phyloP scores from a whole-genome alignment of 2,329 filamentous ascomycete genomes.

The Trichophyton mentagrophytes region DNA sequence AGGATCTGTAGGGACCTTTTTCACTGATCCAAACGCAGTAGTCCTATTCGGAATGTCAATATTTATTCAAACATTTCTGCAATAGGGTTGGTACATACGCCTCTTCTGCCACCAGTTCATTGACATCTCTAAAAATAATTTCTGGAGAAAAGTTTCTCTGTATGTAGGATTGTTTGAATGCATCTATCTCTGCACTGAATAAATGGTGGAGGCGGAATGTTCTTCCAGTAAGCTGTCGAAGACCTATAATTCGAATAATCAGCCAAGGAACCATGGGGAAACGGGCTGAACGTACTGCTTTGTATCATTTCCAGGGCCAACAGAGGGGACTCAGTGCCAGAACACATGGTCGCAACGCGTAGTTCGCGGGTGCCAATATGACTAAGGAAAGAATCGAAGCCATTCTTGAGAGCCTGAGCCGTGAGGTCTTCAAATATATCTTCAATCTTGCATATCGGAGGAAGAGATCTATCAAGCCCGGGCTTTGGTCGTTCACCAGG shows the following conservation, averaged over 20 bases:
- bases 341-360: conserved; percentile 59
- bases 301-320: conserved; percentile 49
- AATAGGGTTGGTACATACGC: conserved; percentile 31
- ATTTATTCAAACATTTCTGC: neutral
- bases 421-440: conserved; percentile 42
- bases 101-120: conserved; percentile 38
- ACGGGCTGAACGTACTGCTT: conserved; percentile 26
- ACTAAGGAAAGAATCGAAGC: conserved; percentile 25
- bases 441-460: conserved; percentile 35
- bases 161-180: conserved; percentile 53
- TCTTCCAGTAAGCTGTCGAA: conserved; percentile 21
- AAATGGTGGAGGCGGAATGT: conserved; percentile 41
- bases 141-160: conserved; percentile 44
- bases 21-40: conserved; percentile 53
- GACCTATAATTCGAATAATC: conserved; percentile 17
- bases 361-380: conserved; percentile 30
- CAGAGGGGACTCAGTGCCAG: conserved; percentile 63
- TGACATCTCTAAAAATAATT: conserved; percentile 47
- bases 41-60: conserved; percentile 32
- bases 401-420: conserved; percentile 22
- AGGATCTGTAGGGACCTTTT: conserved; percentile 42
- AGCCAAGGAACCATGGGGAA: neutral
- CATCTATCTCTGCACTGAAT: conserved; percentile 52
- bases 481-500: conserved; percentile 13
- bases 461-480: conserved; percentile 25